Percentiles rank a stretch among this genome's conserved stretches.
Conservation (phyloP, 164 flowering plant genomes). For the Umbellularia californica region DNA sequence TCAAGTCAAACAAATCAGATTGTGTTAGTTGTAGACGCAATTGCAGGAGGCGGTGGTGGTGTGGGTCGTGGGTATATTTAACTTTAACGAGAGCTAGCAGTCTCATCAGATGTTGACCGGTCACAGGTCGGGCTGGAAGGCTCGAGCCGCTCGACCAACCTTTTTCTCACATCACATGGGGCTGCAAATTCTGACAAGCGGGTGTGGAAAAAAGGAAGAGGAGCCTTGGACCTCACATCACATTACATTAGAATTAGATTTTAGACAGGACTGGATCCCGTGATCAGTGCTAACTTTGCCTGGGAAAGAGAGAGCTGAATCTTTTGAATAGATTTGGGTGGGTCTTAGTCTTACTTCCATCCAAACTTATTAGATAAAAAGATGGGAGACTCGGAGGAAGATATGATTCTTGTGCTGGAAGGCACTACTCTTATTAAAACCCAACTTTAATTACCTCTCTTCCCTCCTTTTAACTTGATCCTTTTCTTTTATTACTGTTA, state of each 20-base stretch:
- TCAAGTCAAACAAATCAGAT: too few species aligned
- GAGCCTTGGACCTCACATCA: neutral
- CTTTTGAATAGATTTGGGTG: slow-evolving; percentile 3
- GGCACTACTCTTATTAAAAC: too few species aligned
- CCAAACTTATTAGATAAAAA: too few species aligned
- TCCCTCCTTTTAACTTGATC: too few species aligned
- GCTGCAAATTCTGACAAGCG: neutral
- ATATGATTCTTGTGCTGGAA: too few species aligned
- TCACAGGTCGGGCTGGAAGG: neutral
- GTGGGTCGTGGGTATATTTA: too few species aligned
- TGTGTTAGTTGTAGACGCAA: too few species aligned
- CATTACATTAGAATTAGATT: neutral
- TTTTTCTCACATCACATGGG: neutral
- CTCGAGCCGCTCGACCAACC: neutral
- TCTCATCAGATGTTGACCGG: neutral
- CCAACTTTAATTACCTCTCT: too few species aligned
- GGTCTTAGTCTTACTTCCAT: neutral
- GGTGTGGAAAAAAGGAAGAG: neutral
- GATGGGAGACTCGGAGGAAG: too few species aligned
- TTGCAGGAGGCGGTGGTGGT: too few species aligned
- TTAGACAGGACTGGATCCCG: neutral
- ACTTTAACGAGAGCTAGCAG: neutral
- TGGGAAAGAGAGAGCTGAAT: neutral
- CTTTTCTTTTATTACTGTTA: too few species aligned
- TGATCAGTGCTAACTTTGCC: slow-evolving; percentile 5